Evolutionary conservation across 345 rosid species (phyloP).

Genomic region (Psidium guajava): DNA sequence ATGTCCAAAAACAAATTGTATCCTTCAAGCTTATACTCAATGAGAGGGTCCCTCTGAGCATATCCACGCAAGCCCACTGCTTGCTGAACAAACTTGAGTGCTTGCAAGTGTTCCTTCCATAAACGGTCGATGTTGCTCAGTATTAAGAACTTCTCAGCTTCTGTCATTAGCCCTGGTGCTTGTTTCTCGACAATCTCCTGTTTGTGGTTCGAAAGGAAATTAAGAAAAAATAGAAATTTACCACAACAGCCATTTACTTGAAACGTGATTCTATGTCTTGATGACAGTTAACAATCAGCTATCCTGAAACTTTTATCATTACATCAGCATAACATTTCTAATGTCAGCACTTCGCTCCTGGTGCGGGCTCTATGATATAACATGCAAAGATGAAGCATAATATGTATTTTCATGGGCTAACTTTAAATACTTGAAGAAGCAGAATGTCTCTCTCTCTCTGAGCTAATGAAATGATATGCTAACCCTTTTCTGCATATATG

Average conservation of each 20-base stretch:
- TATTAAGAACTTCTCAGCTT: conserved; percentile 81
- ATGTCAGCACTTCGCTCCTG: not conserved
- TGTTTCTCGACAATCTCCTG: conserved; percentile 74
- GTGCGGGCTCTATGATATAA: not conserved
- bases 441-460: not conserved
- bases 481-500: conserved; percentile 86
- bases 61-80: conserved; percentile 96
- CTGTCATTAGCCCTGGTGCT: conserved; percentile 85
- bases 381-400: not conserved
- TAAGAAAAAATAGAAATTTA: not conserved
- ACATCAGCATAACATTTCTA: not conserved
- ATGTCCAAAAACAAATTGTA: conserved; percentile 89
- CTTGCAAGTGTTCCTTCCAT: conserved; percentile 98
- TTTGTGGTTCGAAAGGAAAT: not conserved
- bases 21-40: conserved; percentile 95
- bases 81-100: conserved; percentile 92
- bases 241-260: not conserved
- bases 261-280: not conserved
- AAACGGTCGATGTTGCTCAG: conserved; percentile 86
- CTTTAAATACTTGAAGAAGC: not conserved
- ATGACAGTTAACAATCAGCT: not conserved
- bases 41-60: conserved; percentile 94
- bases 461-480: conserved; percentile 5
- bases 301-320: not conserved
- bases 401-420: not conserved